A percentile compares a stretch with the other conserved stretches of the same genome.
phyloP scores from a whole-genome alignment of 805 yeast genomes.

The Yarrowia porcina region DNA sequence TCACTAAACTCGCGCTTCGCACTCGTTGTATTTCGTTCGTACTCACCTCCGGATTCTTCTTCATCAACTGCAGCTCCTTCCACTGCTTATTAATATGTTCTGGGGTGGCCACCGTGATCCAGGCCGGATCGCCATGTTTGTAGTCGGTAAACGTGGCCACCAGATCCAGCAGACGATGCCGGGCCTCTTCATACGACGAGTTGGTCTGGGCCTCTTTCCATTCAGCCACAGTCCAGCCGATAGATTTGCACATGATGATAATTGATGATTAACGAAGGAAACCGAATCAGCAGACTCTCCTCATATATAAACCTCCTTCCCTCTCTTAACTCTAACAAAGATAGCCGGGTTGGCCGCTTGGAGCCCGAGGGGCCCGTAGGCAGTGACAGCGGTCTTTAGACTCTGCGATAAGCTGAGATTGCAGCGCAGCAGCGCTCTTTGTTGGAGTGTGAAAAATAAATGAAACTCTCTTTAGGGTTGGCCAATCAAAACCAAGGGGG shows the following conservation, averaged over 20 bases:
- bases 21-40: not conserved
- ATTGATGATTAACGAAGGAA: too few relatives aligned
- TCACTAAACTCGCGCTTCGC: too few relatives aligned
- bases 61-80: conserved; percentile 23
- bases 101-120: conserved; percentile 75
- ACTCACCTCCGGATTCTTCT: conserved; percentile 13
- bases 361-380: not conserved
- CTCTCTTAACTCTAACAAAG: not conserved
- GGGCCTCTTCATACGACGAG: conserved; percentile 60
- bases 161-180: conserved; percentile 44
- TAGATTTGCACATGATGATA: conserved; percentile 31
- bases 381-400: not conserved
- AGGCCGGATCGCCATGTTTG: conserved; percentile 67
- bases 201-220: conserved; percentile 71
- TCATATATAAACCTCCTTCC: too few relatives aligned
- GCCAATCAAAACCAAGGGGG: not conserved
- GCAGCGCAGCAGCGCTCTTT: not conserved
- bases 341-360: conserved; percentile 16
- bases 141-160: conserved; percentile 34
- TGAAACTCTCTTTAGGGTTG: not conserved
- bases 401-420: conserved; percentile 14
- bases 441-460: conserved; percentile 2
- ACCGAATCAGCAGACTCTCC: too few relatives aligned
- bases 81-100: conserved; percentile 47
- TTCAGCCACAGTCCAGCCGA: conserved; percentile 78